Conservation (phyloP, 2,329 filamentous ascomycete species). For the Periglandula ipomoeae region DNA sequence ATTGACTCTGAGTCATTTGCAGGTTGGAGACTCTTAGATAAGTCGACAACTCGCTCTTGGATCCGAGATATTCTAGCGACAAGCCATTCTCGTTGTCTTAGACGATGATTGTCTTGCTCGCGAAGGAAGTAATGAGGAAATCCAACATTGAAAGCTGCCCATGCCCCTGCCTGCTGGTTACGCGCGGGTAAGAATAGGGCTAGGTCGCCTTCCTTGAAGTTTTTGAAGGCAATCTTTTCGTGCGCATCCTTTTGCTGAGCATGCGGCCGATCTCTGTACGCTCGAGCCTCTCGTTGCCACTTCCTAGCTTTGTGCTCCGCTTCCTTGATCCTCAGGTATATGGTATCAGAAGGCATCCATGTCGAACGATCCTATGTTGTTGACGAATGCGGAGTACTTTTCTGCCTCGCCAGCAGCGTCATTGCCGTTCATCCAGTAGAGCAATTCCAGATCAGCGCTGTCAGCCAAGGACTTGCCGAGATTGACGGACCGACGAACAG, state of each 20-base stretch:
- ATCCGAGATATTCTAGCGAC: conserved; percentile 86
- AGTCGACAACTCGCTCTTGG: conserved; percentile 86
- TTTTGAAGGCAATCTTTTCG: conserved; percentile 90
- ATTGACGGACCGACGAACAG: conserved; percentile 44
- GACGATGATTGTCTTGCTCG: conserved; percentile 80
- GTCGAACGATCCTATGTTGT: conserved; percentile 68
- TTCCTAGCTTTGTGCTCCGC: conserved; percentile 89
- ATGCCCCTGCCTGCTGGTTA: conserved; percentile 88
- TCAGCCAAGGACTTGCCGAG: conserved; percentile 48
- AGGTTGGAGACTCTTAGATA: conserved; percentile 64
- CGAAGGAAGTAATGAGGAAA: conserved; percentile 95
- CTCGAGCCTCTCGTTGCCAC: conserved; percentile 79
- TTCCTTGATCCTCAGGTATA: conserved; percentile 86
- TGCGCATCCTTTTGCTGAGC: conserved; percentile 74
- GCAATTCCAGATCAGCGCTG: conserved; percentile 58
- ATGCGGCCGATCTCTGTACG: conserved; percentile 81
- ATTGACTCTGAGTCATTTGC: conserved; percentile 39
- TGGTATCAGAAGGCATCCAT: conserved; percentile 74
- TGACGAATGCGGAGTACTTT: conserved; percentile 67
- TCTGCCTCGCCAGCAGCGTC: conserved; percentile 58
- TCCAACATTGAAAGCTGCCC: conserved; percentile 97
- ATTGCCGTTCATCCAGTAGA: conserved; percentile 73
- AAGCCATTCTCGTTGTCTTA: conserved; percentile 75
- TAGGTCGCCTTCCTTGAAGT: conserved; percentile 94
- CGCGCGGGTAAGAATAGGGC: conserved; percentile 89